These are phyloP conservation scores for Aeminium ludgeri DNA, from an alignment of 495 filamentous ascomycete species.

Conservation along the genomic window DNA sequence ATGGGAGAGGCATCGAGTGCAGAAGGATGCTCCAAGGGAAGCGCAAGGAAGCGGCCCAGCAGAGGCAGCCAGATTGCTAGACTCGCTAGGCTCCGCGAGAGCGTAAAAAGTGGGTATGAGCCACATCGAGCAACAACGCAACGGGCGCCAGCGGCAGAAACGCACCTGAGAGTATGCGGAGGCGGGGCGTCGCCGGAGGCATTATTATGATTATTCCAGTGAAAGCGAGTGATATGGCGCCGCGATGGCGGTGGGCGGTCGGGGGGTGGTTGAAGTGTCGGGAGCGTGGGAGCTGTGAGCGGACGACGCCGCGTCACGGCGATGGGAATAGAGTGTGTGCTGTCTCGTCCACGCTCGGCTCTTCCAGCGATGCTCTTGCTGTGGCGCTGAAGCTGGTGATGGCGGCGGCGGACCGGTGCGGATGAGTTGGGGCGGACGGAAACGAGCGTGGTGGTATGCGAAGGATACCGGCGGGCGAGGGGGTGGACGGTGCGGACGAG, in stretches of 20 bases:
- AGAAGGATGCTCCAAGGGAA: not conserved
- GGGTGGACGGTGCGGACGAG: not conserved
- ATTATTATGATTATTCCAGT: slow-evolving; percentile 5
- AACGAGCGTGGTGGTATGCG: slow-evolving; percentile 11
- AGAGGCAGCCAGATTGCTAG: not conserved
- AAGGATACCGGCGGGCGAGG: slow-evolving; percentile 1
- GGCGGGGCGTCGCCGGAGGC: slow-evolving; percentile 14
- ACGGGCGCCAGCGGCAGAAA: not conserved
- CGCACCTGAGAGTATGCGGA: slow-evolving; percentile 18
- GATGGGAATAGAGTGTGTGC: too few species aligned
- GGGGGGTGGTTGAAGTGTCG: not conserved
- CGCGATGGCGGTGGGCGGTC: not conserved
- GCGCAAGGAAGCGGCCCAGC: not conserved
- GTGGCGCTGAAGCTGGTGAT: too few species aligned
- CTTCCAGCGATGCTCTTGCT: not conserved
- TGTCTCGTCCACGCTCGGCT: too few species aligned
- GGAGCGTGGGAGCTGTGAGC: not conserved
- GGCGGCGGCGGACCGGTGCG: not conserved
- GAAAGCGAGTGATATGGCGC: not conserved
- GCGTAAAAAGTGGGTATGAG: not conserved
- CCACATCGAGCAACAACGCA: not conserved
- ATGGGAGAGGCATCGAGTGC: not conserved
- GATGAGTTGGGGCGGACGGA: not conserved
- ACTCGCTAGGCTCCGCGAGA: too few species aligned
- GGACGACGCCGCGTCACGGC: not conserved